Conservation (phyloP, 257 asterid species). For the Solanum verrucosum region DNA sequence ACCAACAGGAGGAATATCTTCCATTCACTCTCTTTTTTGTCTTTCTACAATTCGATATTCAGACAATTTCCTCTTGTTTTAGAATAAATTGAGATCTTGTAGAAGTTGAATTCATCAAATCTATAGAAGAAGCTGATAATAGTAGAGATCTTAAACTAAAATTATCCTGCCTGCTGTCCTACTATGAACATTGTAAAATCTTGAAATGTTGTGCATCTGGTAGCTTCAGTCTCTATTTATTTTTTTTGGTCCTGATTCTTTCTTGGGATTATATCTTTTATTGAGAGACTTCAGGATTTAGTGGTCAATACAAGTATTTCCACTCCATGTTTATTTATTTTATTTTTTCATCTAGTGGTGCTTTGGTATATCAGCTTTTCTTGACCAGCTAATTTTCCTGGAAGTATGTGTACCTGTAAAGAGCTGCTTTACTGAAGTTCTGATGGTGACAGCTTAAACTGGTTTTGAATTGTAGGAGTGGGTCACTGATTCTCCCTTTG, state of each 20-base stretch:
- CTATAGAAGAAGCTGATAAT: not conserved
- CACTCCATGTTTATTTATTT: not conserved
- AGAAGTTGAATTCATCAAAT: not conserved
- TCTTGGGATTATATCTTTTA: not conserved
- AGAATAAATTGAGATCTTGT: not conserved
- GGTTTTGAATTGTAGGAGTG: slow-evolving; percentile 61
- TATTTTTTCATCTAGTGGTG: not conserved
- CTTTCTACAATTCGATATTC: not conserved
- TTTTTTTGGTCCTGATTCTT: not conserved
- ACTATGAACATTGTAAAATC: not conserved
- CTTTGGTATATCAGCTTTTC: not conserved
- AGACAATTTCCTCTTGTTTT: not conserved
- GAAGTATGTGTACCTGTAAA: not conserved
- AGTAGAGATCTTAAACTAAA: not conserved
- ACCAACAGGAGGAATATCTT: not conserved
- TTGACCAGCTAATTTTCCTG: not conserved
- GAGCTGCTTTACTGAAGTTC: not conserved
- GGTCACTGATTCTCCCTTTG: slow-evolving; percentile 93
- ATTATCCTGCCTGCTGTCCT: not conserved
- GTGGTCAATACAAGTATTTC: not conserved
- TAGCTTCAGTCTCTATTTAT: not conserved
- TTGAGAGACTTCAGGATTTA: not conserved
- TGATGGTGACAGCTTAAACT: not conserved
- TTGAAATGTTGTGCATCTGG: not conserved
- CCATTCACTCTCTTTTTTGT: not conserved